Base-by-base conservation (phyloP, 2,329 filamentous ascomycete species). In the Podosphaera leucotricha region DNA sequence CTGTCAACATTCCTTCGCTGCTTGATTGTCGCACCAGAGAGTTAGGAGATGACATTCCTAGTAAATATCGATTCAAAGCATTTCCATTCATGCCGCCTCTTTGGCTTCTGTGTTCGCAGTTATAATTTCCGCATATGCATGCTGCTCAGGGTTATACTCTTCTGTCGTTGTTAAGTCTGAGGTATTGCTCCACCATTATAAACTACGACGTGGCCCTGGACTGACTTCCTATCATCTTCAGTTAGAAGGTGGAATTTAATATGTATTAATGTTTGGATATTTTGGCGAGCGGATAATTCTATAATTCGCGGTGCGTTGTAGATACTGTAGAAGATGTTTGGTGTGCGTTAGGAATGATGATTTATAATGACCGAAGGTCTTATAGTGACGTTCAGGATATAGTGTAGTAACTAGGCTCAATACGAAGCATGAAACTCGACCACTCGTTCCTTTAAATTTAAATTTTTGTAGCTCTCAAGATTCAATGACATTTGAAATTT, bases 121-220 rank as follows among this genome's bases (percentile, higher is more conserved):
- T 20, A 42, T 33, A 8, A 42, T 42, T 6, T 42, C 40, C 8
- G 40, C 24, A n/a, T 42, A n/a, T n/a, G 21, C 22, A 41, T 41
- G 21, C 6, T 8, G 10, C 21, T 28, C n/a, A 28, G 22, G n/a
- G 39, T 11, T 11, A n/a, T 33, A 11, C 28, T 42, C 16, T 42
- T 42, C 18, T 33, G 24, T 19, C 40, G 40, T 5, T 28, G n/a
- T 19, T 24, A 13, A 33, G 13, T 19, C 40, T 24, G 33, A 3
- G 24, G 6, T 15, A 33, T 20, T 18, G 40, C 26, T 2, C 26
- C 26, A 15, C 16, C 24, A 11, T 30, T 30, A 5, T 18, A 42
- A 18, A 18, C 11, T 18, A 42, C 8, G 2, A 21, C 19, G 19
- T 33, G 20, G 15, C 24, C 40, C 10, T 42, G 24, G 21, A 42